Evolutionary conservation across 202 grass and related monocot species (phyloP), one percentile per base, ranked within the genome.

Genomic region (Bolboschoenoplectus hybrid): DNA sequence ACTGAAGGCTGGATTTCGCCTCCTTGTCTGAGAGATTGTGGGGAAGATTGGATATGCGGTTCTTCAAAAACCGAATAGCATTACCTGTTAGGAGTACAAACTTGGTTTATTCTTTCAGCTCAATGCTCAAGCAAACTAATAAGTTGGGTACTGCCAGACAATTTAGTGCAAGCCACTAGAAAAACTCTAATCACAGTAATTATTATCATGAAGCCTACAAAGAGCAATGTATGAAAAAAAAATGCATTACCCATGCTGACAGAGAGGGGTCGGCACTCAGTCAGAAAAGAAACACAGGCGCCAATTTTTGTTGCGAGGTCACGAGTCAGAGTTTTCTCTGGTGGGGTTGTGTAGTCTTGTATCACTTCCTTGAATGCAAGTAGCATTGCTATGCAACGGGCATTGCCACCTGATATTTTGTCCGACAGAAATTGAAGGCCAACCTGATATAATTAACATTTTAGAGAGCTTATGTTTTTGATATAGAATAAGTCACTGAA

Each of bases 251-350:
- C 95, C 95, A 97, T 97, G 88, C 92, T 94, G 69, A 97, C 91
- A 82, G 95, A 97, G 79, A 97, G 89, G 57, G 95, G 95, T 14
- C 95, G 92, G 72, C 95, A 97, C 83, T 97, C 95, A n/a, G 90
- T 94, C 58, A 97, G 85, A 91, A 97, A 97, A 74, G 95, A 97
- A 32, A 97, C 89, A 88, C 92, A 94, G 64, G 91, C 91, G 68
- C 92, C 88, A 46, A 97, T 87, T 93, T 94, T 94, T 84, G 95
- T 87, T 73, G 85, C 91, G 74, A 97, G 81, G 83, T 97, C 92
- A 85, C 92, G 93, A 53, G 81, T 91, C 51, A 97, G 89, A 73
- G 91, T 88, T 91, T 97, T 97, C 55, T 97, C 87, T 63, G 89
- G 91, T 36, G 95, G 95, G 57, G 92, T 94, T 40, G 82, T 85